A percentile compares a stretch with the other conserved stretches of the same genome.
Evolutionary conservation across 2,329 filamentous ascomycete species (phyloP).

Genomic region (Fusarium humuli): DNA sequence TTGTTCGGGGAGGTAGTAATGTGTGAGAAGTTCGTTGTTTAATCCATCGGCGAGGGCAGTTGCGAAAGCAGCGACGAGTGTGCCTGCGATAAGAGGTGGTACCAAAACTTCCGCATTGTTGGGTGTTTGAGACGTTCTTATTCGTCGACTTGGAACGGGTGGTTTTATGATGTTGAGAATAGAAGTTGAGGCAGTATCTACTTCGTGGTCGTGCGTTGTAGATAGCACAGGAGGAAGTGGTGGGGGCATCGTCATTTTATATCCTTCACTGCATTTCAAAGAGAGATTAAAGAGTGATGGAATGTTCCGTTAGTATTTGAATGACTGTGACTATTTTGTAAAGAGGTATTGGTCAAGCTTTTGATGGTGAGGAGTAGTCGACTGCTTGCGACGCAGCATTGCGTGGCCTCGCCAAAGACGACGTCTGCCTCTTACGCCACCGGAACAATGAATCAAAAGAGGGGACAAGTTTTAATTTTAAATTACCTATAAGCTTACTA

Average conservation of each 20-base stretch:
- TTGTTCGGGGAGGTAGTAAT: conserved; percentile 53
- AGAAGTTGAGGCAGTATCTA: conserved; percentile 20
- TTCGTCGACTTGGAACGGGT: conserved; percentile 50
- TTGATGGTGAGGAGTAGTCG: conserved; percentile 15
- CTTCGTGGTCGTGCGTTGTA: conserved; percentile 35
- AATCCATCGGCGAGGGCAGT: conserved; percentile 51
- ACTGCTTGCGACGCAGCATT: conserved; percentile 49
- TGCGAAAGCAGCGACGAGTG: conserved; percentile 52
- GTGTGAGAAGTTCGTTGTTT: conserved; percentile 52
- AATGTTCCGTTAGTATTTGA: not conserved
- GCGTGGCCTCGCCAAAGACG: conserved; percentile 50
- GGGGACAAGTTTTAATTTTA: not conserved
- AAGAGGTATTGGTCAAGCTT: conserved; percentile 22
- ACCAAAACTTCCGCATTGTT: conserved; percentile 51
- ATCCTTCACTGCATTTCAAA: too few species aligned
- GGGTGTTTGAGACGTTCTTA: conserved; percentile 46
- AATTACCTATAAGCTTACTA: not conserved
- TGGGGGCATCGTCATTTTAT: conserved; percentile 43
- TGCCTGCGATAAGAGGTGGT: conserved; percentile 53
- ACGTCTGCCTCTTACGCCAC: conserved; percentile 43
- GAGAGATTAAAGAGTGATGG: not conserved
- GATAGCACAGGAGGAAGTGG: conserved; percentile 42
- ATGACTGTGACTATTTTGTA: not conserved
- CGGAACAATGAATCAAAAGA: not conserved
- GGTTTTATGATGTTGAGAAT: conserved; percentile 49